These are phyloP conservation scores for Dryadomyces quercivorus DNA, from an alignment of 2,329 filamentous ascomycete species.

Conservation along the genomic window DNA sequence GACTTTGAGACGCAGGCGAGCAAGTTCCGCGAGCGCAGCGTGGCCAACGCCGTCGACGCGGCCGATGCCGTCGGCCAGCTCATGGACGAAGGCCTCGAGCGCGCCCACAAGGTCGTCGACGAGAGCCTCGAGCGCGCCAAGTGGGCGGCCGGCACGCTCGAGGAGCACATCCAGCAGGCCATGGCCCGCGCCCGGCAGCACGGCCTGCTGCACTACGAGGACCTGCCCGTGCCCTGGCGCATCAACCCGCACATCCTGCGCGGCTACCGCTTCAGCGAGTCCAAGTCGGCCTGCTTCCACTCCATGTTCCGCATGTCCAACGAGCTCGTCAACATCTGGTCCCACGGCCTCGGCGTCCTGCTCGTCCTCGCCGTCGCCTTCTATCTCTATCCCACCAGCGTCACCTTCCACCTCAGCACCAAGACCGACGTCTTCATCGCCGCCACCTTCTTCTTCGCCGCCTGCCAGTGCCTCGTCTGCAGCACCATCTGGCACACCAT, in stretches of 20 bases:
- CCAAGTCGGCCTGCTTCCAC: conserved; percentile 75
- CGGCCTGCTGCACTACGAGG: conserved; percentile 77
- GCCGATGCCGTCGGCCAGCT: conserved; percentile 58
- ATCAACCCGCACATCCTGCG: conserved; percentile 87
- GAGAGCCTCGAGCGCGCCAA: conserved; percentile 74
- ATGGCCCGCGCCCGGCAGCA: conserved; percentile 63
- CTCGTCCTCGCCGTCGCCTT: conserved; percentile 82
- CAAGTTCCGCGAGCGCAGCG: conserved; percentile 64
- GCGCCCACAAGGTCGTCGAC: conserved; percentile 64
- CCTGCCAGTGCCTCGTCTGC: conserved; percentile 88
- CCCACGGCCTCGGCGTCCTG: conserved; percentile 79
- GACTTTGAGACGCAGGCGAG: conserved; percentile 78
- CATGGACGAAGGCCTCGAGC: conserved; percentile 63
- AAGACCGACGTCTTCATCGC: conserved; percentile 85
- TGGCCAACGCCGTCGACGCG: conserved; percentile 51
- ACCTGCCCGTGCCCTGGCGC: conserved; percentile 83
- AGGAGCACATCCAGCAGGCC: conserved; percentile 74
- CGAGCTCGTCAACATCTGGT: conserved; percentile 97
- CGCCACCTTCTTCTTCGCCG: conserved; percentile 90
- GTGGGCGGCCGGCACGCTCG: conserved; percentile 67
- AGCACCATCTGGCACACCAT: conserved; percentile 98
- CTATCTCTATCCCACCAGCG: conserved; percentile 85
- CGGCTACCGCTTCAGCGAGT: conserved; percentile 89
- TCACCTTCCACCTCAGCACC: conserved; percentile 76
- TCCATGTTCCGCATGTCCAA: conserved; percentile 81